Percentiles rank a stretch among this genome's conserved stretches.
These are phyloP conservation scores for Chlorella sp. DNA, from an alignment of 139 green algal genomes.

Conservation along the genomic window DNA sequence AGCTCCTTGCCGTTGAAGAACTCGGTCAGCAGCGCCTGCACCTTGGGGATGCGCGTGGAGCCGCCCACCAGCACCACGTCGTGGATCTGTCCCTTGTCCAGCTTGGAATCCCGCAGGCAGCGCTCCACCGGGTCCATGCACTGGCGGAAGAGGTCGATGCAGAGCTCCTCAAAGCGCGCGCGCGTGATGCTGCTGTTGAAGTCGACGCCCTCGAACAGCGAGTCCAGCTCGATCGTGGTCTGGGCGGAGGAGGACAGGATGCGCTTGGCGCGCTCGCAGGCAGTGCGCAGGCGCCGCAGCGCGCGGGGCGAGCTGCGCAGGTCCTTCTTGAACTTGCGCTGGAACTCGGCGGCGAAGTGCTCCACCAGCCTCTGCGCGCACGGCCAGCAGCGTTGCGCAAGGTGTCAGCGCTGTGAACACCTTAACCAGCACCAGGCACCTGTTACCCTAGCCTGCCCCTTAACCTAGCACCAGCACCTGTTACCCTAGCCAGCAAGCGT, in stretches of 20 bases:
- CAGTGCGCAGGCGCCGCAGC: conserved; percentile 84
- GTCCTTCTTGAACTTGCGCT: conserved; percentile 97
- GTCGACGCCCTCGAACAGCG: conserved; percentile 90
- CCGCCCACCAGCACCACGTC: conserved; percentile 92
- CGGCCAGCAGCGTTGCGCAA: no score
- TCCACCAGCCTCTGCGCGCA: conserved; percentile 33
- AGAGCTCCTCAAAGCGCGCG: conserved; percentile 98
- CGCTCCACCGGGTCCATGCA: conserved; percentile 94
- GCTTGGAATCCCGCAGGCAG: conserved; percentile 88
- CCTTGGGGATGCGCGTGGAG: conserved; percentile 92
- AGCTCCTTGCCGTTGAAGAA: conserved; percentile 74
- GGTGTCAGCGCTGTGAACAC: conserved; percentile 95
- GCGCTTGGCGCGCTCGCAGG: conserved; percentile 96
- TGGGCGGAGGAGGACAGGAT: no score
- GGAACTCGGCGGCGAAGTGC: conserved; percentile 72
- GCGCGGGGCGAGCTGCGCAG: conserved; percentile 46
- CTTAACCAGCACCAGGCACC: conserved; percentile 91
- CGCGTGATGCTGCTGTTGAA: conserved; percentile 95
- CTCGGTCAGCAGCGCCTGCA: conserved; percentile 27
- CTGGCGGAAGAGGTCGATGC: conserved; percentile 98
- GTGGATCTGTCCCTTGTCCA: conserved; percentile 72
- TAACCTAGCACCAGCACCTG: no score
- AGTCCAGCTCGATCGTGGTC: conserved; percentile 99
- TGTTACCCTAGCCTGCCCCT: no score
- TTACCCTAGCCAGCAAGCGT: no score